Evolutionary conservation across 225 moss, liverwort and hornwort species (phyloP).

Genomic region (Sphagnum tenellum): DNA sequence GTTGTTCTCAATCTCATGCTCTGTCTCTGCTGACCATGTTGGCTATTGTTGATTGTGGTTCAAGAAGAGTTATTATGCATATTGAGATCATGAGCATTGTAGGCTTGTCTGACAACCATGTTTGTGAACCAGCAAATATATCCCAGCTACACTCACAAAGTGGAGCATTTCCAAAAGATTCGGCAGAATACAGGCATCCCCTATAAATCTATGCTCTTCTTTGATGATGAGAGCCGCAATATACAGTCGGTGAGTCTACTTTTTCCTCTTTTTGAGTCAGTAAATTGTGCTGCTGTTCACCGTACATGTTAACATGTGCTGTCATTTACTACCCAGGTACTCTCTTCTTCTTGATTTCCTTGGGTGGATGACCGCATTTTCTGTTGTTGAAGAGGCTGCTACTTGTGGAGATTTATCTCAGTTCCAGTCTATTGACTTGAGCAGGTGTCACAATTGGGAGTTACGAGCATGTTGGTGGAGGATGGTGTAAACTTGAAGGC

Average conservation of each 20-base stretch:
- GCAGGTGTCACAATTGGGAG: constrained; percentile 44
- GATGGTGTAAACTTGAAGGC: constrained; percentile 37
- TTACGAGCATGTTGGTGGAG: constrained; percentile 34
- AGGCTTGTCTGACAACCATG: too few species aligned
- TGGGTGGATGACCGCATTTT: not conserved
- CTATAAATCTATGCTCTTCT: constrained; percentile 65
- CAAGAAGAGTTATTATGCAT: too few species aligned
- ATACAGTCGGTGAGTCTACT: constrained; percentile 49
- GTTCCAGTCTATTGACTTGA: not conserved
- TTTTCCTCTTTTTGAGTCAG: not conserved
- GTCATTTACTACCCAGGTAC: not conserved
- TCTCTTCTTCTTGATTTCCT: not conserved
- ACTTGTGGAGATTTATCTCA: not conserved
- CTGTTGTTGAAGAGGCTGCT: not conserved
- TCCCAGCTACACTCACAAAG: constrained; percentile 80
- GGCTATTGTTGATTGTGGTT: too few species aligned
- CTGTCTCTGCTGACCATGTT: too few species aligned
- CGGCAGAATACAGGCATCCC: constrained; percentile 61
- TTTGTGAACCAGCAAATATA: constrained; percentile 57
- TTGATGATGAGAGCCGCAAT: constrained; percentile 86
- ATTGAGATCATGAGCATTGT: too few species aligned
- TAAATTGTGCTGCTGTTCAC: too few species aligned
- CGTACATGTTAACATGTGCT: too few species aligned
- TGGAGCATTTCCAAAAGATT: constrained; percentile 82
- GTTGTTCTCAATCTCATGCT: too few species aligned